phyloP scores from a whole-genome alignment of 345 rosid genomes.

The Mallotus nudiflorus region DNA sequence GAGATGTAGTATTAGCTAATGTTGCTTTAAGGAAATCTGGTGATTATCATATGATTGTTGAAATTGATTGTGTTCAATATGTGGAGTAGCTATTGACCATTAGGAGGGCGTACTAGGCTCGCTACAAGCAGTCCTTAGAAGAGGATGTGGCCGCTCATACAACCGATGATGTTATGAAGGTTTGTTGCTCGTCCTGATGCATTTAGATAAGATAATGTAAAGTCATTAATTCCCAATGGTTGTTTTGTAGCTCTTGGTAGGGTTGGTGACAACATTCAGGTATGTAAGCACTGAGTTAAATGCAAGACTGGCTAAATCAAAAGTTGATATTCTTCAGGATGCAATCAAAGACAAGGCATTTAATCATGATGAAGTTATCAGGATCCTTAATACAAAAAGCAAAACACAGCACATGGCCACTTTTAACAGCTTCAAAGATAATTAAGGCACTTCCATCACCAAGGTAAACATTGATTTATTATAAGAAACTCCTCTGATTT shows the following conservation, averaged over 20 bases:
- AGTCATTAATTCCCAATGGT: background rate
- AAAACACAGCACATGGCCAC: slow-evolving; percentile 58
- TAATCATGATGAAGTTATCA: slow-evolving; percentile 54
- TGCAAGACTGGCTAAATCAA: slow-evolving; percentile 39
- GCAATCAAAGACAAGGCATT: slow-evolving; percentile 44
- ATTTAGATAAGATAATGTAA: too few relatives aligned
- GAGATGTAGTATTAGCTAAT: slow-evolving; percentile 35
- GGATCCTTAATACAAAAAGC: slow-evolving; percentile 65
- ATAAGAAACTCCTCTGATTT: too few relatives aligned
- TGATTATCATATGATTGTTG: slow-evolving; percentile 49
- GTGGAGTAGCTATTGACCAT: slow-evolving; percentile 65
- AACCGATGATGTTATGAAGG: slow-evolving; percentile 56
- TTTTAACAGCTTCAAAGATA: slow-evolving; percentile 55
- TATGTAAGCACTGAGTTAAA: slow-evolving; percentile 54
- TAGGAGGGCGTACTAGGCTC: slow-evolving; percentile 54
- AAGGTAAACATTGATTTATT: slow-evolving; percentile 38
- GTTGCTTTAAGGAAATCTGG: slow-evolving; percentile 24
- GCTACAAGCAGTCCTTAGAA: slow-evolving; percentile 65
- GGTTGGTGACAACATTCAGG: slow-evolving; percentile 53
- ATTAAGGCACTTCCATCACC: slow-evolving; percentile 46
- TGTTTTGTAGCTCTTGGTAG: slow-evolving; percentile 51
- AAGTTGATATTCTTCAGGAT: slow-evolving; percentile 50
- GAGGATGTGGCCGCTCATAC: slow-evolving; percentile 70
- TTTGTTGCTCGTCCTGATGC: background rate
- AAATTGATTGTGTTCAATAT: slow-evolving; percentile 47